Evolutionary conservation across 2,329 filamentous ascomycete genomes (phyloP).

Genomic region (Capronia epimyces): DNA sequence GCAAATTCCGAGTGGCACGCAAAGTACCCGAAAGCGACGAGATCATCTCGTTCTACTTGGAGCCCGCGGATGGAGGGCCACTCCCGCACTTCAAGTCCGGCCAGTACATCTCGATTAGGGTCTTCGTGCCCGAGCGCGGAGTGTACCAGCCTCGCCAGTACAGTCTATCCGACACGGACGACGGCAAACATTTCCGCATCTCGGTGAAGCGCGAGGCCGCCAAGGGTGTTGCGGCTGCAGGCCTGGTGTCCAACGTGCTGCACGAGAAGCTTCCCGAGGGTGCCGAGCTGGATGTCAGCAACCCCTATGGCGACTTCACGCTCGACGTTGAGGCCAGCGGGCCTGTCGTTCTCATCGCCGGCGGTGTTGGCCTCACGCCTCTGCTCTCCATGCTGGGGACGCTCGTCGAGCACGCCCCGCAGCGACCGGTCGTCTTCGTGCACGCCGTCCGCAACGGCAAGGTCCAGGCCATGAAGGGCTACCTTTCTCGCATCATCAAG

Average conservation of each 20-base stretch:
- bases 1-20: conserved; percentile 58
- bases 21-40: conserved; percentile 63
- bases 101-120: conserved; percentile 64
- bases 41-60: conserved; percentile 66
- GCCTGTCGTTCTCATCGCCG: conserved; percentile 58
- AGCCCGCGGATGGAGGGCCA: conserved; percentile 55
- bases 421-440: conserved; percentile 25
- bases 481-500: conserved; percentile 16
- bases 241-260: conserved; percentile 64
- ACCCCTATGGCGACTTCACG: conserved; percentile 60
- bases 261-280: conserved; percentile 58
- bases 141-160: conserved; percentile 65
- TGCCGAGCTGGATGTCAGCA: conserved; percentile 59
- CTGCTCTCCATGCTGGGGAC: conserved; percentile 58
- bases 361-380: conserved; percentile 57
- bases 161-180: conserved; percentile 57
- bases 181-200: conserved; percentile 56
- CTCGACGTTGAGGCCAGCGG: conserved; percentile 39
- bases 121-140: conserved; percentile 55
- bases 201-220: conserved; percentile 64
- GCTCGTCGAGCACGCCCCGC: conserved; percentile 5
- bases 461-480: conserved; percentile 27
- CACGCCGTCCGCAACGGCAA: conserved; percentile 24
- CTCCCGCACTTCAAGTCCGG: conserved; percentile 63
- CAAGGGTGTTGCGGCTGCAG: conserved; percentile 49